phyloP scores from a whole-genome alignment of 2,329 filamentous ascomycete genomes.

The Teratosphaeria destructans region DNA sequence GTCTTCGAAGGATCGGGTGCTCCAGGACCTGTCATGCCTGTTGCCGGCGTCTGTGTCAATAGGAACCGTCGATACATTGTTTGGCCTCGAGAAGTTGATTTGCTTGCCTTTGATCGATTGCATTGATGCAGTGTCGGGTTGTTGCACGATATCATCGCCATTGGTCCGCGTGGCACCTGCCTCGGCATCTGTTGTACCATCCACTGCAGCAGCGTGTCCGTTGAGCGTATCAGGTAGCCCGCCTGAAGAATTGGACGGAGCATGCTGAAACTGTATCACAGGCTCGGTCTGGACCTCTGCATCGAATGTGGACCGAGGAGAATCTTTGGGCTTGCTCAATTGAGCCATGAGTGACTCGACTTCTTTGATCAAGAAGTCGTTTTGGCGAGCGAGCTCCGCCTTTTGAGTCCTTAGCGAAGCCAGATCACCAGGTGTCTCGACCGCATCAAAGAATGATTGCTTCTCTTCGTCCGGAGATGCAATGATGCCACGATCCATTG shows the following conservation, averaged over 20 bases:
- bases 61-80: neutral
- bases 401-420: constrained; percentile 11
- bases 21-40: constrained; percentile 5
- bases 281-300: constrained; percentile 14
- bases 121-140: neutral
- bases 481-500: neutral
- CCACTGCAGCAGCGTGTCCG: neutral
- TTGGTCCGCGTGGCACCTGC: neutral
- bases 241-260: neutral
- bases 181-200: neutral
- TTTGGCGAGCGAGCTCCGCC: constrained; percentile 17
- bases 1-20: constrained; percentile 24
- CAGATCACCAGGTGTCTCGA: neutral
- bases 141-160: neutral
- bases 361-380: constrained; percentile 20
- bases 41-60: neutral
- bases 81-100: neutral
- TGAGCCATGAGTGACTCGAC: constrained; percentile 18
- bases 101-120: constrained; percentile 1
- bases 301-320: constrained; percentile 2
- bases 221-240: neutral
- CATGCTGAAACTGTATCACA: neutral
- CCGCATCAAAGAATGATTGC: neutral
- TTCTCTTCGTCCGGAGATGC: neutral
- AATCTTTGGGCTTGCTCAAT: constrained; percentile 3